phyloP scores from a whole-genome alignment of 371 early-diverging fungal species.

The Haplosporangium sp. region DNA sequence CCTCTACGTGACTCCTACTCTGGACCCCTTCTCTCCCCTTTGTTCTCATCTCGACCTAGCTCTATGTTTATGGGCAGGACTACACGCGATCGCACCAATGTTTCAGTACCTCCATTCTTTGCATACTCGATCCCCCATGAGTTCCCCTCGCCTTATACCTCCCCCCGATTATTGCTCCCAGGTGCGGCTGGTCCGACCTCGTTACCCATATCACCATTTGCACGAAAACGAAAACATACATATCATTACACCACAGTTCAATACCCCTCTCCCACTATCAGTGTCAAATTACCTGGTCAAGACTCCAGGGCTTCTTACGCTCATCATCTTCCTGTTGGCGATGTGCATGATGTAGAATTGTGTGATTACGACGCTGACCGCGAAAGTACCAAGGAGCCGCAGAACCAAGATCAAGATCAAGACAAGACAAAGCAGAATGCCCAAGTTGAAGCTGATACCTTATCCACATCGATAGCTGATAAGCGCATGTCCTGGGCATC shows the following conservation, averaged over 20 bases:
- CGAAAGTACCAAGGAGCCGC: constrained; percentile 4
- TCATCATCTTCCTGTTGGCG: constrained; percentile 34
- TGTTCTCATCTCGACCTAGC: constrained; percentile 27
- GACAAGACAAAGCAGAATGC: not conserved
- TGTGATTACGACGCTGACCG: constrained; percentile 22
- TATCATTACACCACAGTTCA: constrained; percentile 22
- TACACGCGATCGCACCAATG: constrained; percentile 33
- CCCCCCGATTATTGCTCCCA: constrained; percentile 48
- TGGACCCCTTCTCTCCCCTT: constrained; percentile 18
- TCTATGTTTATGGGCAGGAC: constrained; percentile 33
- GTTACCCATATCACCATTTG: constrained; percentile 47
- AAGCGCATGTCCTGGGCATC: constrained; percentile 55
- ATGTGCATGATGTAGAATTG: constrained; percentile 24
- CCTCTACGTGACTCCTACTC: constrained; percentile 26
- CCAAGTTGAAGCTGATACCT: not conserved
- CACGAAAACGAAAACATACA: constrained; percentile 51
- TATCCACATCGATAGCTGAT: constrained; percentile 11
- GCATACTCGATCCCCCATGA: constrained; percentile 55
- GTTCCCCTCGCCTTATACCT: constrained; percentile 47
- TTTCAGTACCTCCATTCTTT: constrained; percentile 50
- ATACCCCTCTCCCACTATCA: constrained; percentile 29
- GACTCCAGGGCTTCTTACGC: constrained; percentile 3
- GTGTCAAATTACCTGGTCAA: constrained; percentile 41
- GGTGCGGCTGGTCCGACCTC: constrained; percentile 44
- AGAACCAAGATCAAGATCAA: not conserved